Conservation (phyloP, 371 early-diverging fungal species). For the Mortierella sp. region DNA sequence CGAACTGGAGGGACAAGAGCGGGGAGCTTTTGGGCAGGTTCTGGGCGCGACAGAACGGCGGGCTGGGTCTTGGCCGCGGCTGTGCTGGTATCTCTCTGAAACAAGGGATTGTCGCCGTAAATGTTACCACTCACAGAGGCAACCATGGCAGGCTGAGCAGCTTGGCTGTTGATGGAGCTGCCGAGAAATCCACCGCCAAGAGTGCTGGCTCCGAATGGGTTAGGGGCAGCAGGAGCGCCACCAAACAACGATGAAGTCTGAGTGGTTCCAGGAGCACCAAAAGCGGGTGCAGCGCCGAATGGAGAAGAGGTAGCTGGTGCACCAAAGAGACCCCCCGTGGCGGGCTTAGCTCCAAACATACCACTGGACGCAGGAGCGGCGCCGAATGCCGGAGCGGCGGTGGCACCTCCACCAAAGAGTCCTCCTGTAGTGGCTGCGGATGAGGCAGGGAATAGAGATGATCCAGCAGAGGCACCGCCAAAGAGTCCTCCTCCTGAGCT, state of each 20-base stretch:
- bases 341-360: slow-evolving; percentile 48
- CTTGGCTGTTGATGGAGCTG: slow-evolving; percentile 34
- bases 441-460: slow-evolving; percentile 47
- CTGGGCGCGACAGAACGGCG: slow-evolving; percentile 60
- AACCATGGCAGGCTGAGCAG: slow-evolving; percentile 62
- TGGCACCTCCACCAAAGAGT: slow-evolving; percentile 53
- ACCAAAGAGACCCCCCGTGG: slow-evolving; percentile 54
- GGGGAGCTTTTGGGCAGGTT: slow-evolving; percentile 67
- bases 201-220: slow-evolving; percentile 30
- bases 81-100: slow-evolving; percentile 63
- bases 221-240: slow-evolving; percentile 17
- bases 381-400: slow-evolving; percentile 45
- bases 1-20: slow-evolving; percentile 68
- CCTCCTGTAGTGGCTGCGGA: slow-evolving; percentile 53
- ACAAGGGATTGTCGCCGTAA: slow-evolving; percentile 88
- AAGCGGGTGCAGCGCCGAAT: slow-evolving; percentile 38
- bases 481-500: slow-evolving; percentile 51
- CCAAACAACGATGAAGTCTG: slow-evolving; percentile 41
- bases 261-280: slow-evolving; percentile 33
- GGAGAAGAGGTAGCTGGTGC: slow-evolving; percentile 27
- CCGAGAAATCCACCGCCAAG: slow-evolving; percentile 55
- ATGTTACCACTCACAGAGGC: slow-evolving; percentile 87
- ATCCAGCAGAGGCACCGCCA: slow-evolving; percentile 37
- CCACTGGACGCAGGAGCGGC: slow-evolving; percentile 34
- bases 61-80: slow-evolving; percentile 59